Base-by-base conservation (phyloP, 768 basidiomycete genomes). In the Dioszegia crocea region DNA sequence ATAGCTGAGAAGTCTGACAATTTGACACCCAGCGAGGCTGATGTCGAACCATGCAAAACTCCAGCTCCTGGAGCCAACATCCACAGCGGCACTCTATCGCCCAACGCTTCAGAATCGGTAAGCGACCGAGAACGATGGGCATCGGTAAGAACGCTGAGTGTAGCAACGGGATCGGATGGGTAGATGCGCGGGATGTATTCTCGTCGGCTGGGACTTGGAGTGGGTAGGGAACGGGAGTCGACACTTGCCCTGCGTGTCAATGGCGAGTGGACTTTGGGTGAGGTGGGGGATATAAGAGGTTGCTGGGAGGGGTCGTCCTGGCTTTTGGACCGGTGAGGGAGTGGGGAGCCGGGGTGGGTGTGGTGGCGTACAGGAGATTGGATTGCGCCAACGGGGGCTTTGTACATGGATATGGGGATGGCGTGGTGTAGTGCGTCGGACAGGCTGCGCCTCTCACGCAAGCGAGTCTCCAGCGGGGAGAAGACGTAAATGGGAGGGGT, bases 341-440 rank as follows among this genome's bases (percentile, higher is more conserved):
- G 14, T 24, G 36, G 51, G 30, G 26, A 17, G 12, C 16, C 26
- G 21, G 51, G 51, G 26, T 39, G 6, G 12, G 24, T 40, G 26
- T 3, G 17, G 10, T 21, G 24, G 9, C 38, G 43, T 2, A 43
- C 30, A 1, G 54, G 29, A n/a, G 33, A 19, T 51, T 26, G 27
- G 8, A 39, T 39, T 41, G 27, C 29, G 4, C 41, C 60, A 12
- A 43, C 38, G 10, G 71, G 68, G 54, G 57, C 66, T 36, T 67
- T 66, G 58, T 76, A 76, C 70, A 76, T 70, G 30, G 70, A 67
- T 46, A 76, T 69, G 14, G 74, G 72, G 29, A 76, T 68, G 1
- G 70, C 74, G 26, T 73, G 64, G 21, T 68, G 60, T 3, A 76
- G 59, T 1, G 70, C 66, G 2, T 63, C 24, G 38, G 66, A 57